Evolutionary conservation across 1,284 basidiomycete genomes (phyloP), one percentile per base, ranked within the genome.

Genomic region (Anthracocystis setariae): DNA sequence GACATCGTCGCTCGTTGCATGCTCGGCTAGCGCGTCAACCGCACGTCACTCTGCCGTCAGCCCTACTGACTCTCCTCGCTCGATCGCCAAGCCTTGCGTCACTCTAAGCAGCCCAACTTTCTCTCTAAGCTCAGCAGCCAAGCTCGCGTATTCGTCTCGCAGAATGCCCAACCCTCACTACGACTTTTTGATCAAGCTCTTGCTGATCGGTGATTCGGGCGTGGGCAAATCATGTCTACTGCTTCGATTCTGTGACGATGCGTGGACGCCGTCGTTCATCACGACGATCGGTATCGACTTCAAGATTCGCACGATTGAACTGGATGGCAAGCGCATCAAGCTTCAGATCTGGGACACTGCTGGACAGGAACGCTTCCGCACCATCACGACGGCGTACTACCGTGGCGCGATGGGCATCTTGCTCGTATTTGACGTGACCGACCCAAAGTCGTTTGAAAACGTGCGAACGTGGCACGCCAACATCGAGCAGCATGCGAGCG

Each of bases 331-430:
- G 84, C 89, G 92, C 53, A 94, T 96, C 84, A 97, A 96, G 85
- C 88, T 97, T 12, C 94, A 97, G 84, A 97, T 96, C 92, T 97
- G 94, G 94, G 94, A 97, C 84, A 98, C 96, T 63, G 96, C 96
- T 47, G 95, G 96, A 39, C 96, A 98, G 86, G 96, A 99, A 86
- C 91, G 96, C 37, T 99, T 99, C 88, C 88, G 95, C 81, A 98
- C 96, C 43, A 99, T 99, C 84, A 98, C 96, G 42, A 97, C 95
- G 9, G 94, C 96, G n/a, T 99, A 99, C 85, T 99, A 99, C 87
- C 91, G 96, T 77, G 96, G 96, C 44, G 96, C 96, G 17, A 98
- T 98, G 95, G 96, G 96, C 54, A 99, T 98, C 81, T 87, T 99
- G 56, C 88, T 99, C 61, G 95, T 98, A 5, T 99, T 98, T 85